Evolutionary conservation across 1,284 basidiomycete species (phyloP).

Genomic region (Cryptococcus sp.): DNA sequence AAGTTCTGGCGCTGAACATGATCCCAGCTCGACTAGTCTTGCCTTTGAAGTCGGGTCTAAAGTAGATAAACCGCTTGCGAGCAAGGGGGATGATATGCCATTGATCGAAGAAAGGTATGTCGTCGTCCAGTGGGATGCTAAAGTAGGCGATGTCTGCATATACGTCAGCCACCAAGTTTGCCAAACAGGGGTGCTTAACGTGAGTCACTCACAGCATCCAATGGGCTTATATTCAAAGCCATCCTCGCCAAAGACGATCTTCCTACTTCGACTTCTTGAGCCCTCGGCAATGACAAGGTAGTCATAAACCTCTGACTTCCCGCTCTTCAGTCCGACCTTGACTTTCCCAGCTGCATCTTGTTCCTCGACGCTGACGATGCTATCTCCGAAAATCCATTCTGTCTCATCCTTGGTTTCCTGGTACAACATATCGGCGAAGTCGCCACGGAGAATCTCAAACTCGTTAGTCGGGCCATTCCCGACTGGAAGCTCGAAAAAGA

Average conservation of each 20-base stretch:
- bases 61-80: background rate
- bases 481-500: slow-evolving; percentile 2
- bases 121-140: slow-evolving; percentile 2
- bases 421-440: slow-evolving; percentile 49
- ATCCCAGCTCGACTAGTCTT: background rate
- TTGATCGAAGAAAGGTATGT: slow-evolving; percentile 1
- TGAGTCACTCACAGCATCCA: slow-evolving; percentile 3
- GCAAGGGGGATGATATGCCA: slow-evolving; percentile 6
- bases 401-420: slow-evolving; percentile 23
- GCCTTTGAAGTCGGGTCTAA: slow-evolving; percentile 2
- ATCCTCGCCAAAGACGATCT: background rate
- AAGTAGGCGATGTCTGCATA: slow-evolving; percentile 10
- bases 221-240: slow-evolving; percentile 5
- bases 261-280: slow-evolving; percentile 5
- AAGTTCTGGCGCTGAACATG: background rate
- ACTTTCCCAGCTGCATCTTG: background rate
- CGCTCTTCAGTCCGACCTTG: slow-evolving; percentile 7
- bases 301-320: slow-evolving; percentile 3
- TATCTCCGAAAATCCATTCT: slow-evolving; percentile 28
- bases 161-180: background rate
- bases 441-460: slow-evolving; percentile 44
- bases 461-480: slow-evolving; percentile 20
- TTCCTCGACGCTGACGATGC: slow-evolving; percentile 1
- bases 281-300: slow-evolving; percentile 6
- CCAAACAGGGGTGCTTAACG: background rate